Evolutionary conservation across 2,329 filamentous ascomycete genomes (phyloP).

Genomic region (Fusarium sp.): DNA sequence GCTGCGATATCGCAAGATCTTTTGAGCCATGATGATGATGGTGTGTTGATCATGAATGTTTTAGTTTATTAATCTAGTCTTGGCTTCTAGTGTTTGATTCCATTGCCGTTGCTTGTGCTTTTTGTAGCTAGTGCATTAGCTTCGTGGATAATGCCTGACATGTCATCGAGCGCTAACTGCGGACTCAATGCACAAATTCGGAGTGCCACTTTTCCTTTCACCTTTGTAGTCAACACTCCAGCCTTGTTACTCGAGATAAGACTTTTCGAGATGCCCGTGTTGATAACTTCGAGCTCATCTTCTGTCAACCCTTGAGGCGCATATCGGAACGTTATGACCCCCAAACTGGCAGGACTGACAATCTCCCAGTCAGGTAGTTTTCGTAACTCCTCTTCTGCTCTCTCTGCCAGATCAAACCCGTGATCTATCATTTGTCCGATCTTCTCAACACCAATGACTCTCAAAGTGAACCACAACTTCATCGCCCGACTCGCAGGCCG

Average conservation of each 20-base stretch:
- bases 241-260: conserved; percentile 15
- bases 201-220: neutral
- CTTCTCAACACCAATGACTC: conserved; percentile 35
- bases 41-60: neutral
- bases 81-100: neutral
- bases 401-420: conserved; percentile 36
- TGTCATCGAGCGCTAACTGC: conserved; percentile 3
- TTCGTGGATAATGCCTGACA: conserved; percentile 8
- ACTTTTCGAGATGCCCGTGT: conserved; percentile 1
- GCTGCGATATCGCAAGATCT: neutral
- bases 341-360: conserved; percentile 36
- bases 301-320: neutral
- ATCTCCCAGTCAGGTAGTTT: conserved; percentile 37
- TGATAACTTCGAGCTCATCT: neutral
- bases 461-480: conserved; percentile 44
- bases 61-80: conserved; percentile 9
- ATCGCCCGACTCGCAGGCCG: conserved; percentile 36
- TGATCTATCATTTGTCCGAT: conserved; percentile 42
- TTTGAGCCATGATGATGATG: neutral
- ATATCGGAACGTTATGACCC: conserved; percentile 39
- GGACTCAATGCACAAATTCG: conserved; percentile 13
- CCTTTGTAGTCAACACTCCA: conserved; percentile 8
- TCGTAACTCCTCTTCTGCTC: conserved; percentile 31
- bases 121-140: neutral
- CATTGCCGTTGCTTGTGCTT: neutral